Base-by-base conservation (phyloP, 164 flowering plant genomes). In the Santalum album region DNA sequence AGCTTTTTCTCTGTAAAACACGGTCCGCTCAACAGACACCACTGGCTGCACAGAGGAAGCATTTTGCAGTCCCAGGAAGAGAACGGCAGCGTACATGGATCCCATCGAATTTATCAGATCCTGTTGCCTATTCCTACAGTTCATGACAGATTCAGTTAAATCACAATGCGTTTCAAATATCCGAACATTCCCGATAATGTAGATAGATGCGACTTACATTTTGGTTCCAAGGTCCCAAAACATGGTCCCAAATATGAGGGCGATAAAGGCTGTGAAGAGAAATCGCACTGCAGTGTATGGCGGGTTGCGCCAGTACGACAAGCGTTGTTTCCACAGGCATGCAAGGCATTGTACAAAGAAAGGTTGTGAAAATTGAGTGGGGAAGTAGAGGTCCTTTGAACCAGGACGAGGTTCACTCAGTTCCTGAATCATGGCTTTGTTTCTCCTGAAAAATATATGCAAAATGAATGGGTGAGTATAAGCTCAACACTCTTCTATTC, bases 301-400 rank as follows among this genome's bases (percentile, higher is more conserved):
- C 12, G 87, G 78, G 54, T 77, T 82, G 1, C 88, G 74, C 91
- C 91, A 84, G 60, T 84, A 84, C 7, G 91, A 80, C 74, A 60
- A 65, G 12, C 65, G 57, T 54, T 84, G 91, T 52, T 84, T 84
- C 91, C 91, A 82, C 4, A 80, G 66, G 62, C 88, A 82, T 14
- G 82, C 79, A 64, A 70, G 10, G 58, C 60, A 71, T 64, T 83
- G 79, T 14, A 38, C 42, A 15, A 38, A 9, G 2, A 38, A 38
- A 38, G 42, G 42, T 14, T 38, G 42, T 1, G 42, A 38, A 16
- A 9, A 38, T 38, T 38, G 42, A 1, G 42, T 38, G 16, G 42
- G 42, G 42, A 38, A 38, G 42, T 38, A 38, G 16, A 38, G 42
- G 42, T 38, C 42, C 17, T 38, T 38, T 14, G 42, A 11, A 3